These are phyloP conservation scores for Arabis alpina DNA, from an alignment of 345 rosid species.

Conservation along the genomic window DNA sequence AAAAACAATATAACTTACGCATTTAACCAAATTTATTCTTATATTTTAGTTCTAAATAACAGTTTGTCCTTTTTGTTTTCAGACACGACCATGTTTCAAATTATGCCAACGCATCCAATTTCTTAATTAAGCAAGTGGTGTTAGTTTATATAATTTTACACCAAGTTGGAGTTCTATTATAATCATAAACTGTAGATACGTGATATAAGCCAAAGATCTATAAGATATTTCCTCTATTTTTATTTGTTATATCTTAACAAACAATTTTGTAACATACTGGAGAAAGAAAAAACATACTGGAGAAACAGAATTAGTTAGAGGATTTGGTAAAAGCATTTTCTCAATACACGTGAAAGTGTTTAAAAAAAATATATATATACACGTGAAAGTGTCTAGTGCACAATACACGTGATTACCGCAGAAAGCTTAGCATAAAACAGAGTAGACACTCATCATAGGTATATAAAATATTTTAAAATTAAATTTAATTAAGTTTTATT, in stretches of 20 bases:
- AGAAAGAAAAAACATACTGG: not conserved
- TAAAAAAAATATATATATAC: not conserved
- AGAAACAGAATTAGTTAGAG: conserved; percentile 7
- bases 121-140: not conserved
- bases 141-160: not conserved
- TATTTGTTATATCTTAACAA: not conserved
- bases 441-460: no score
- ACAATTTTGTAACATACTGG: not conserved
- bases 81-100: not conserved
- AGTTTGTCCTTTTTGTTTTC: not conserved
- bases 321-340: conserved; percentile 22
- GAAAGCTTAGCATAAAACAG: conserved; percentile 3
- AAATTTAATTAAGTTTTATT: no score
- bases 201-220: conserved; percentile 19
- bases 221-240: conserved; percentile 11
- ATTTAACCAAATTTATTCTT: not conserved
- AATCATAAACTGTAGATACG: not conserved
- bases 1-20: not conserved
- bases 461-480: no score
- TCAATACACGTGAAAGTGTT: conserved; percentile 20
- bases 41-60: not conserved
- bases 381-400: conserved; percentile 17
- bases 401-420: conserved; percentile 14
- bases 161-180: conserved; percentile 25
- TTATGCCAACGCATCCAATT: conserved; percentile 8